These are phyloP conservation scores for Tolypocladium pustulatum DNA, from an alignment of 2,329 filamentous ascomycete species.

Conservation along the genomic window DNA sequence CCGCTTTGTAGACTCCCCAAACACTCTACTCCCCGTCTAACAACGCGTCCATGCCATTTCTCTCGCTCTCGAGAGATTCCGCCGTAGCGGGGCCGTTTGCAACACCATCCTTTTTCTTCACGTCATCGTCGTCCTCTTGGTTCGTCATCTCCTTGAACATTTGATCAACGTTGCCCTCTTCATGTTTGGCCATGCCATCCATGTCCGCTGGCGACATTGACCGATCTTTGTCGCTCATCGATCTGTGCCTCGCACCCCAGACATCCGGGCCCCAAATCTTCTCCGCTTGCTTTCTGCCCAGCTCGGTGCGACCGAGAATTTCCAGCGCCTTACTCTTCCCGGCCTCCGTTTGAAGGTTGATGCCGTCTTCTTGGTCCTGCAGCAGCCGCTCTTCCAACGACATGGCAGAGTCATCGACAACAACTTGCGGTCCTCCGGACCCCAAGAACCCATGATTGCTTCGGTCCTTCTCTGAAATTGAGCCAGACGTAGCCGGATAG, in stretches of 20 bases:
- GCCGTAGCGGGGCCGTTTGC: conserved; percentile 26
- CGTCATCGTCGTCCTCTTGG: conserved; percentile 36
- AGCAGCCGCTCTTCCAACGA: conserved; percentile 42
- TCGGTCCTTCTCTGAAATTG: conserved; percentile 14
- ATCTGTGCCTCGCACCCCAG: conserved; percentile 27
- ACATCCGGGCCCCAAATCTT: conserved; percentile 39
- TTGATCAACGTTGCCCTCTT: conserved; percentile 39
- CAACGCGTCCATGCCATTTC: conserved; percentile 35
- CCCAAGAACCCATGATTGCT: conserved; percentile 32
- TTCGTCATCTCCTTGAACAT: conserved; percentile 49
- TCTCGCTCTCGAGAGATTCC: conserved; percentile 32
- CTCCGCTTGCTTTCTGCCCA: conserved; percentile 38
- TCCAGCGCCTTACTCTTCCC: conserved; percentile 41
- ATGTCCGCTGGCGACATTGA: conserved; percentile 16
- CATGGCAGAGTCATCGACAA: conserved; percentile 27
- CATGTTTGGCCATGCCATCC: conserved; percentile 22
- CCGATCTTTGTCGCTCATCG: conserved; percentile 14
- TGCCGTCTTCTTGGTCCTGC: conserved; percentile 32
- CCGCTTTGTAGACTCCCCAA: not conserved
- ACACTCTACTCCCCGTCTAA: conserved; percentile 28
- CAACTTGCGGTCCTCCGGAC: conserved; percentile 29
- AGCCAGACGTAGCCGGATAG: conserved; percentile 14
- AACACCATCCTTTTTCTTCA: conserved; percentile 19
- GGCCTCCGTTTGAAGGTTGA: conserved; percentile 33
- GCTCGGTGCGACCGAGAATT: conserved; percentile 38